These are phyloP conservation scores for Xylariales sp. DNA, from an alignment of 2,329 filamentous ascomycete genomes.

Conservation along the genomic window DNA sequence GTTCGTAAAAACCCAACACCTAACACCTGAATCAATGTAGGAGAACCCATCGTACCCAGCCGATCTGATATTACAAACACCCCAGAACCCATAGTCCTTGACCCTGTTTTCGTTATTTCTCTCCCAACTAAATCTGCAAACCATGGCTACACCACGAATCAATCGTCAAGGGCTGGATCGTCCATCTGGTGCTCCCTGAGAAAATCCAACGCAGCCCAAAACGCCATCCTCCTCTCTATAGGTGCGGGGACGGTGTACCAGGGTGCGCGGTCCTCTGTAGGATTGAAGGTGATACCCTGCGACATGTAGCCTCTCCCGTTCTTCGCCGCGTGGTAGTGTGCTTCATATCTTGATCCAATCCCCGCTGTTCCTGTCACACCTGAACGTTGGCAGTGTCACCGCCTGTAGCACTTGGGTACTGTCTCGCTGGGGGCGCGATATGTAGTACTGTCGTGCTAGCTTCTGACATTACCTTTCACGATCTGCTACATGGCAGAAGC, in stretches of 20 bases:
- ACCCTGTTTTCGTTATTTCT: background rate
- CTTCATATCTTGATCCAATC: constrained; percentile 35
- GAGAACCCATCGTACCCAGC: no score
- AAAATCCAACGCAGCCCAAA: constrained; percentile 17
- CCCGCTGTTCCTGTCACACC: constrained; percentile 38
- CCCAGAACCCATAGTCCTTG: no score
- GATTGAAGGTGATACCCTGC: constrained; percentile 31
- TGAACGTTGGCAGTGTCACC: constrained; percentile 42
- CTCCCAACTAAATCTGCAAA: background rate
- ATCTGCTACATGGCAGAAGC: constrained; percentile 18
- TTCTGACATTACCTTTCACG: constrained; percentile 23
- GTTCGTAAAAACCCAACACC: no score
- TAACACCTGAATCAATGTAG: no score
- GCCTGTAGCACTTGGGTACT: constrained; percentile 25
- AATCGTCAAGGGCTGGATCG: constrained; percentile 13
- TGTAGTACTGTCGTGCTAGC: constrained; percentile 29
- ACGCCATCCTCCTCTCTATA: constrained; percentile 17
- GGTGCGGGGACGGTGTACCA: constrained; percentile 25
- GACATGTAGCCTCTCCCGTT: constrained; percentile 28
- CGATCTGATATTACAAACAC: no score
- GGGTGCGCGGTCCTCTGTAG: constrained; percentile 29
- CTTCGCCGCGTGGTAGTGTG: constrained; percentile 31
- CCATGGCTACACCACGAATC: background rate
- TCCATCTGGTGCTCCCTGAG: constrained; percentile 20
- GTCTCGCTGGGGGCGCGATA: constrained; percentile 32